Evolutionary conservation across 31 red algal species (phyloP).

Genomic region (Endocladia muricata): DNA sequence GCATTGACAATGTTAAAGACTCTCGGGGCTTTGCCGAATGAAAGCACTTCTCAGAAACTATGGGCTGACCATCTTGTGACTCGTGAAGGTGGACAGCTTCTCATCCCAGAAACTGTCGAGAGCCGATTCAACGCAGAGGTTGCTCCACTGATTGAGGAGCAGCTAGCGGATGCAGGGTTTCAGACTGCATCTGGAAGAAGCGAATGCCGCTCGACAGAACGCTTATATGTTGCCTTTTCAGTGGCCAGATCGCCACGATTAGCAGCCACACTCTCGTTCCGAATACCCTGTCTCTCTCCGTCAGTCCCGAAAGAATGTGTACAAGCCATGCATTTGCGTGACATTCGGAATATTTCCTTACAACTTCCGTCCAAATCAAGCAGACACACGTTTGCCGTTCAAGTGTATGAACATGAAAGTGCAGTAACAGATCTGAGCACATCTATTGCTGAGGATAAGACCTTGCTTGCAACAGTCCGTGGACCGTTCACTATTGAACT

Average conservation of each 20-base stretch:
- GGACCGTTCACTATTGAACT: slow-evolving; percentile 26
- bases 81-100: slow-evolving; percentile 16
- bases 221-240: slow-evolving; percentile 17
- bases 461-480: background rate
- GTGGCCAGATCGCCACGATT: slow-evolving; percentile 23
- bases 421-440: background rate
- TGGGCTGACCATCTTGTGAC: slow-evolving; percentile 41
- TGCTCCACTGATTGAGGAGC: slow-evolving; percentile 42
- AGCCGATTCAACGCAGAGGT: slow-evolving; percentile 44
- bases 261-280: slow-evolving; percentile 25
- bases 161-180: slow-evolving; percentile 25
- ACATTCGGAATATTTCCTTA: background rate
- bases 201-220: slow-evolving; percentile 3
- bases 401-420: background rate
- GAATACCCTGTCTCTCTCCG: background rate
- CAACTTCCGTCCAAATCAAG: slow-evolving; percentile 10
- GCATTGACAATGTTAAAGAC: no score
- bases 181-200: background rate
- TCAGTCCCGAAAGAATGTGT: background rate
- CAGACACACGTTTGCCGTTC: slow-evolving; percentile 7
- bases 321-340: background rate
- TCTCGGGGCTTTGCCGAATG: no score
- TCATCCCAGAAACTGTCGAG: slow-evolving; percentile 54
- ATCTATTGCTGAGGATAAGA: background rate
- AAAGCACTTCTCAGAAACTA: no score